A percentile compares a stretch with the other conserved stretches of the same genome.
Evolutionary conservation across 805 yeast genomes (phyloP).

Genomic region (Myxozyma kluyveri): DNA sequence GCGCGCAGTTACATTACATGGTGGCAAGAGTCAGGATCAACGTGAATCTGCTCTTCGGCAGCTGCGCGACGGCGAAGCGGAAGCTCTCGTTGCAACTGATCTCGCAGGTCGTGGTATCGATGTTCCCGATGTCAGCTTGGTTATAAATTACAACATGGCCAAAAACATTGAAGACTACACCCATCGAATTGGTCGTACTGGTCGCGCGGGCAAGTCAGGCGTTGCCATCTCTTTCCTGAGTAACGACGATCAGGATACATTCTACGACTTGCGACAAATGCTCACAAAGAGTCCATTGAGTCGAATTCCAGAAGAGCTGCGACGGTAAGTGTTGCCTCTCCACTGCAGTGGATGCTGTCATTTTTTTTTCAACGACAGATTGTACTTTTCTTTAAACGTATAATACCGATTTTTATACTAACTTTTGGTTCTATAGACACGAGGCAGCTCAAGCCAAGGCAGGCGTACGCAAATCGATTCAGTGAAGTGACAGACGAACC

Average conservation of each 20-base stretch:
- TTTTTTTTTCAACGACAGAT: too few species aligned
- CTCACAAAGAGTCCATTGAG: slow-evolving; percentile 44
- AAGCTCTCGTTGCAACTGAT: slow-evolving; percentile 83
- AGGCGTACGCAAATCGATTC: slow-evolving; percentile 12
- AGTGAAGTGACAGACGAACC: not conserved
- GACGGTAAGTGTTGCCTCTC: slow-evolving; percentile 20
- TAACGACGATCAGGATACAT: slow-evolving; percentile 51
- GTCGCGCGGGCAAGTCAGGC: slow-evolving; percentile 86
- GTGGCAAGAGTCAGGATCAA: slow-evolving; percentile 78
- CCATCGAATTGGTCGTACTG: slow-evolving; percentile 95
- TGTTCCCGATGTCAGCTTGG: slow-evolving; percentile 80
- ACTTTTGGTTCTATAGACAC: slow-evolving; percentile 6
- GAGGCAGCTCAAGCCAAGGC: slow-evolving; percentile 18
- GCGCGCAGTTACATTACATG: slow-evolving; percentile 68
- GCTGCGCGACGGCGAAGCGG: slow-evolving; percentile 54
- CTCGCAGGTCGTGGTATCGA: slow-evolving; percentile 96
- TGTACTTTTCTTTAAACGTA: not conserved
- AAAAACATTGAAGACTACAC: slow-evolving; percentile 75
- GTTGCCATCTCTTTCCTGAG: slow-evolving; percentile 70
- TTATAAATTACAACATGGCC: slow-evolving; percentile 83
- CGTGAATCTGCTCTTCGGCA: slow-evolving; percentile 73
- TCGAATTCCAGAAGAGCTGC: slow-evolving; percentile 44
- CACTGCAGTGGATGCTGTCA: too few species aligned
- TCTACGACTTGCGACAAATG: slow-evolving; percentile 52
- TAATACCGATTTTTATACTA: not conserved